Evolutionary conservation across 192 early-diverging fungal species (phyloP).

Genomic region (Backusella parvicylindrica): DNA sequence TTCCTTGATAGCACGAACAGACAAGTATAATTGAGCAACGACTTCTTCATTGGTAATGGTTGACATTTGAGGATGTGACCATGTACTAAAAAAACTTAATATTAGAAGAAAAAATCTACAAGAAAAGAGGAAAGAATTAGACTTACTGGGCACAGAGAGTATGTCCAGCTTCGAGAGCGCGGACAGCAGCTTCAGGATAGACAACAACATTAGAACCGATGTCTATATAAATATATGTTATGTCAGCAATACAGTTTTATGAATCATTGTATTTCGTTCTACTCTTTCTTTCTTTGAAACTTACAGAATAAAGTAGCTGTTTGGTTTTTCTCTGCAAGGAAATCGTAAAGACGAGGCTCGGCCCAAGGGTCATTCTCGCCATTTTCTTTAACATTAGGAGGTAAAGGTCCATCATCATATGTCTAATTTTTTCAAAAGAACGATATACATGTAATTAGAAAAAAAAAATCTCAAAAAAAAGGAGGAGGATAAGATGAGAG

Average conservation of each 20-base stretch:
- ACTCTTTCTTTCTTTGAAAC: background rate
- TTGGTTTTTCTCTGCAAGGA: conserved; percentile 33
- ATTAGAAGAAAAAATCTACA: background rate
- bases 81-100: conserved; percentile 28
- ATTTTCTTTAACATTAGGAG: background rate
- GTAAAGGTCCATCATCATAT: conserved; percentile 34
- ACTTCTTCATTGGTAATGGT: conserved; percentile 41
- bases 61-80: conserved; percentile 51
- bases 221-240: background rate
- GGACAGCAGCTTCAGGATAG: conserved; percentile 23
- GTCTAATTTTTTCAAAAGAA: conserved; percentile 8
- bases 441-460: background rate
- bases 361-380: conserved; percentile 16
- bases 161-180: conserved; percentile 39
- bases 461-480: background rate
- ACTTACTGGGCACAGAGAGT: conserved; percentile 48
- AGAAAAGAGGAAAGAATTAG: background rate
- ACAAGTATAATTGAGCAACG: conserved; percentile 47
- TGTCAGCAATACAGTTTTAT: background rate
- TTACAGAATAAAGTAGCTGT: conserved; percentile 35
- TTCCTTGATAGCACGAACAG: conserved; percentile 37
- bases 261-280: background rate
- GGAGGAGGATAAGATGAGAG: background rate
- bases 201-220: conserved; percentile 34
- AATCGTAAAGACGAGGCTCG: conserved; percentile 34